Base-by-base conservation (phyloP, 352 stramenopile genomes). In the Achlya hypogyna region DNA sequence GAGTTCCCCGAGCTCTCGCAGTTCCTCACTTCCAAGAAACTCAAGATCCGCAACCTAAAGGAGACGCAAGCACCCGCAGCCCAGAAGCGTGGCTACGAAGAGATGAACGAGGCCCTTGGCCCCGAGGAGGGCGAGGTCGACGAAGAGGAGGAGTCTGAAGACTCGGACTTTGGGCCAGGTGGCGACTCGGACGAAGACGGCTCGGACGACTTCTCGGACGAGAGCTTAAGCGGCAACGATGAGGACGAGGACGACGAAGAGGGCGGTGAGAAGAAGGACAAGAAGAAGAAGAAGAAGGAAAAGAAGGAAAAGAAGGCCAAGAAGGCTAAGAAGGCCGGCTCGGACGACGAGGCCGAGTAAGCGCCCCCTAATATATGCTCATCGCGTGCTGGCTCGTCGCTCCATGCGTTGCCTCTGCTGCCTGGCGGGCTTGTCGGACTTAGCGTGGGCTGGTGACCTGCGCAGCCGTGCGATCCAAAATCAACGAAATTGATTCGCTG, bases 11-110 rank as follows among this genome's bases (percentile, higher is more conserved):
- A 94, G 56, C 77, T 99, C 63, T 96, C 94, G 72, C 93, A 96
- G 71, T 98, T 98, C 76, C 75, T 98, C n/a, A 93, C 79, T 25
- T 90, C 82, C 32, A 98, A 98, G 78, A 97, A 97, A 64, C 88
- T 98, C 71, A 86, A 82, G 20, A 96, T 98, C 71, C 82, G 80
- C 63, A 96, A 96, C 70, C 71, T 95, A 4, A 97, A 97, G 74
- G 93, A 97, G 70, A 87, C 88, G 62, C 75, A 93, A 56, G 75
- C 77, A 28, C 49, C 78, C 0, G 22, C 31, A 62, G 53, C 29
- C 78, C 72, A 89, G 71, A 91, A 92, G 69, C 81, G 83, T 40
- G 83, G 81, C 66, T 85, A 88, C 53, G 90, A 90, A 69, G 82
- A 87, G 74, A 89, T 90, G 67, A 74, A 88, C 63, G 79, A 88